Percentiles rank a stretch among this genome's conserved stretches.
Conservation (phyloP, 2,329 filamentous ascomycete species). For the Cryphonectria carpinicola region DNA sequence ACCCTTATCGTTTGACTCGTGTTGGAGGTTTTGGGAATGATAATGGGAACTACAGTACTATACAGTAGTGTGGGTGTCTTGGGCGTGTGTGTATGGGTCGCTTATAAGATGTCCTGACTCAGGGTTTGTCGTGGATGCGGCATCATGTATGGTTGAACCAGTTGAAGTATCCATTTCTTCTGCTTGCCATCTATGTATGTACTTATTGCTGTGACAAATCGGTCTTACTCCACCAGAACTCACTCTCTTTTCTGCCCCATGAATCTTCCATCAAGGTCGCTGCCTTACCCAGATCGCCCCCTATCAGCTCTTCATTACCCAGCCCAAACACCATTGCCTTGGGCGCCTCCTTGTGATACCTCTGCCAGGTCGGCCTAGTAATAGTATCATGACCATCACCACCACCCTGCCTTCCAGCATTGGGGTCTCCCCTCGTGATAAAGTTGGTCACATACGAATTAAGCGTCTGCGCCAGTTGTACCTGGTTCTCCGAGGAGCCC, state of each 20-base stretch:
- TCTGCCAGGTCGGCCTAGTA: constrained; percentile 42
- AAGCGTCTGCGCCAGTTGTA: constrained; percentile 45
- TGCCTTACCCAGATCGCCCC: constrained; percentile 41
- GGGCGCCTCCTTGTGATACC: constrained; percentile 35
- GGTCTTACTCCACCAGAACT: constrained; percentile 53
- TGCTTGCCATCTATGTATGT: background rate
- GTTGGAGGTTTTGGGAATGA: background rate
- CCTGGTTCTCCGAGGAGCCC: constrained; percentile 43
- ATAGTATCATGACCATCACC: background rate
- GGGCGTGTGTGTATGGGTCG: background rate
- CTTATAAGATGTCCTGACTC: background rate
- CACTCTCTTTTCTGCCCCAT: constrained; percentile 47
- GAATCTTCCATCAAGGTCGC: constrained; percentile 45
- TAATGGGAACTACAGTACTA: background rate
- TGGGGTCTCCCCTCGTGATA: constrained; percentile 50
- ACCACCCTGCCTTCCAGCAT: constrained; percentile 37
- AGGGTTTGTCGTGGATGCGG: background rate
- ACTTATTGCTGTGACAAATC: constrained; percentile 40
- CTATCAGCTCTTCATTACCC: constrained; percentile 52
- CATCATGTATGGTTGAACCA: background rate
- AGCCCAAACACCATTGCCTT: constrained; percentile 49
- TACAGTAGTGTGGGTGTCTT: background rate
- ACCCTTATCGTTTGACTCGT: constrained; percentile 7
- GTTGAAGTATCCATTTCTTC: background rate
- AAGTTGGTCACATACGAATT: constrained; percentile 56